These are phyloP conservation scores for Metschnikowia rubicola DNA, from an alignment of 805 yeast species.

Conservation along the genomic window DNA sequence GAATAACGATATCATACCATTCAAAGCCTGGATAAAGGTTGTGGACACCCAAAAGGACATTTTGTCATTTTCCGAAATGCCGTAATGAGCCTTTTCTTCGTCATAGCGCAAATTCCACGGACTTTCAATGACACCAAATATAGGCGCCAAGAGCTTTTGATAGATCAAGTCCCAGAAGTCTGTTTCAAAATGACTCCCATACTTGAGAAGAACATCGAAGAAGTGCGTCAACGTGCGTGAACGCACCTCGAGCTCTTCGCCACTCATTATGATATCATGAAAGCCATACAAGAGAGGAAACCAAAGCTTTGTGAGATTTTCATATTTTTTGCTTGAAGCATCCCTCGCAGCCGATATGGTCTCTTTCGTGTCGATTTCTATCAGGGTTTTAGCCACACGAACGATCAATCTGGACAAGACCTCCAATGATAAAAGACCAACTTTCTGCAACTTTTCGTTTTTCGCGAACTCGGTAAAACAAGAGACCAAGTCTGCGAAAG, in stretches of 20 bases:
- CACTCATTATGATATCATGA: slow-evolving; percentile 87
- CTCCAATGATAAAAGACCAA: slow-evolving; percentile 77
- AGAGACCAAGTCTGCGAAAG: slow-evolving; percentile 58
- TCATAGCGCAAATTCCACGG: slow-evolving; percentile 67
- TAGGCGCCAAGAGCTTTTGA: slow-evolving; percentile 78
- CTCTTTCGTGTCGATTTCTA: slow-evolving; percentile 15
- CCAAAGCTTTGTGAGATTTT: slow-evolving; percentile 61
- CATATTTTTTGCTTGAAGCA: slow-evolving; percentile 12
- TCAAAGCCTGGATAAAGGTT: slow-evolving; percentile 90
- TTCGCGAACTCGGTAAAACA: slow-evolving; percentile 81
- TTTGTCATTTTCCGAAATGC: slow-evolving; percentile 59
- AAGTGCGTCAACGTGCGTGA: slow-evolving; percentile 79
- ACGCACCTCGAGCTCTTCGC: slow-evolving; percentile 91
- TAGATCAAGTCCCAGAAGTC: slow-evolving; percentile 84
- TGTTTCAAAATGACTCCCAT: slow-evolving; percentile 72
- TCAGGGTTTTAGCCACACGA: slow-evolving; percentile 49
- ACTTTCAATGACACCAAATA: slow-evolving; percentile 72
- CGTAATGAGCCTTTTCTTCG: slow-evolving; percentile 32
- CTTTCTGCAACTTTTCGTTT: slow-evolving; percentile 76
- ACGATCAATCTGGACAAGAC: slow-evolving; percentile 61
- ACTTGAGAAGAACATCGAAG: slow-evolving; percentile 75
- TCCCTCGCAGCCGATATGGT: slow-evolving; percentile 10
- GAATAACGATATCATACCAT: slow-evolving; percentile 80
- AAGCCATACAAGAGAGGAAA: slow-evolving; percentile 83
- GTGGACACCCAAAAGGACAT: slow-evolving; percentile 95